phyloP scores from a whole-genome alignment of 768 basidiomycete genomes.

The Russula earlei region DNA sequence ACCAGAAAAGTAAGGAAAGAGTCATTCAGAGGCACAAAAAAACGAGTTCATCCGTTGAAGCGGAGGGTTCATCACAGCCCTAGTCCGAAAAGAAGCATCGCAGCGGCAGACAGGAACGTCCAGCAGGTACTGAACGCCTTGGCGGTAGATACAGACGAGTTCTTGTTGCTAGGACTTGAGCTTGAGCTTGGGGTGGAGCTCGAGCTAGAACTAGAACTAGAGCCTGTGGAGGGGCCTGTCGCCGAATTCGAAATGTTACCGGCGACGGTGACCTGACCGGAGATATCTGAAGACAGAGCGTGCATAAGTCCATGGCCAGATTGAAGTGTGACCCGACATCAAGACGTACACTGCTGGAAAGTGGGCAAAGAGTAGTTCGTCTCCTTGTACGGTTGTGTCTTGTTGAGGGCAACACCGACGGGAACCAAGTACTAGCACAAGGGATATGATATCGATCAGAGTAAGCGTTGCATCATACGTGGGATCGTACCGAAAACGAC shows the following conservation, averaged over 20 bases:
- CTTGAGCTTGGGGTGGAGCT: background rate
- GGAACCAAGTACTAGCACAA: constrained; percentile 36
- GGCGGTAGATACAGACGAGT: background rate
- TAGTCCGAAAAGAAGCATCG: background rate
- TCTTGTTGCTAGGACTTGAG: background rate
- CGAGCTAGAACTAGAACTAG: no score
- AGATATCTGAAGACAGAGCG: background rate
- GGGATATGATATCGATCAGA: background rate
- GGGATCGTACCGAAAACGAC: constrained; percentile 35
- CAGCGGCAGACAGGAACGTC: background rate
- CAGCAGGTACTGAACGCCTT: background rate
- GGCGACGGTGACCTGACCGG: background rate
- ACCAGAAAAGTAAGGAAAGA: background rate
- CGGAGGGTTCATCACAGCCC: background rate
- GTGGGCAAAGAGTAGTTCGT: constrained; percentile 32
- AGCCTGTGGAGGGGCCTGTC: background rate
- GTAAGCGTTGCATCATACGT: background rate
- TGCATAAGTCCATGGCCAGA: background rate
- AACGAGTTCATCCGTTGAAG: background rate
- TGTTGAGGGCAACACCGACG: constrained; percentile 42
- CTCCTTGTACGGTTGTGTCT: constrained; percentile 45
- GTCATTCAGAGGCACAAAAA: background rate
- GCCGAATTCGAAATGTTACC: background rate
- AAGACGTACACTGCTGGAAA: constrained; percentile 39
- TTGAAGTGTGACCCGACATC: background rate